Base-by-base conservation (phyloP, 2,329 filamentous ascomycete genomes). In the Epichloe sibirici region DNA sequence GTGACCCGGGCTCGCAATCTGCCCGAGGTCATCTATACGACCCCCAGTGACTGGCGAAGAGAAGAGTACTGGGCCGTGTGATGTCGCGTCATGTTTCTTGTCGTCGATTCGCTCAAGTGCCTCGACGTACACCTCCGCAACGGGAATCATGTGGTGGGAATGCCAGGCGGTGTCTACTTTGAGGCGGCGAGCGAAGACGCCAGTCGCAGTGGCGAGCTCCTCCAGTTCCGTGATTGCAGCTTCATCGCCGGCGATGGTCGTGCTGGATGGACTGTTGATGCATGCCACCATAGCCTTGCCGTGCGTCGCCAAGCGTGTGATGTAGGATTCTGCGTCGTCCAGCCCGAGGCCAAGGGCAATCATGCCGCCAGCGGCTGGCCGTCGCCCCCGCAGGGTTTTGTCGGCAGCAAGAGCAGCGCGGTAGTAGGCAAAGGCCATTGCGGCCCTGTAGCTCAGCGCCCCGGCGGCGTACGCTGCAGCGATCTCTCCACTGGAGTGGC, bases 401-500 rank as follows among this genome's bases (percentile, higher is more conserved):
- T 23, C 23, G 23, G 23, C 23, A 23, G 23, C 23, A 4, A 23
- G 23, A 4, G 3, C 23, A 23, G 23, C 23, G 23, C 23, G 23
- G 23, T 23, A 4, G 23, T 23, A 23, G 23, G 23, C 23, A 23
- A 23, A 23, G 8, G 43, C 34, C 40, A 57, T 48, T 4, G 59
- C 58, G 11, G 53, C 39, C 31, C 55, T 42, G 35, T 59, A 55
- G 2, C 60, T 58, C 3, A 68, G 17, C 2, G 59, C 45, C 1
- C 62, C 64, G 3, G 57, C 61, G 8, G 65, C 55, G 52, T 62
- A 68, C 15, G 65, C 66, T n/a, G 65, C 66, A 12, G 61, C 64
- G n/a, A 66, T 68, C 53, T 69, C 66, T 3, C 66, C 66, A 34
- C 60, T 63, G 3, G 62, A 66, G 45, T 69, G 66, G 1, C 66